Evolutionary conservation across 225 moss, liverwort and hornwort species (phyloP).

Genomic region (Marchantia polymorpha): DNA sequence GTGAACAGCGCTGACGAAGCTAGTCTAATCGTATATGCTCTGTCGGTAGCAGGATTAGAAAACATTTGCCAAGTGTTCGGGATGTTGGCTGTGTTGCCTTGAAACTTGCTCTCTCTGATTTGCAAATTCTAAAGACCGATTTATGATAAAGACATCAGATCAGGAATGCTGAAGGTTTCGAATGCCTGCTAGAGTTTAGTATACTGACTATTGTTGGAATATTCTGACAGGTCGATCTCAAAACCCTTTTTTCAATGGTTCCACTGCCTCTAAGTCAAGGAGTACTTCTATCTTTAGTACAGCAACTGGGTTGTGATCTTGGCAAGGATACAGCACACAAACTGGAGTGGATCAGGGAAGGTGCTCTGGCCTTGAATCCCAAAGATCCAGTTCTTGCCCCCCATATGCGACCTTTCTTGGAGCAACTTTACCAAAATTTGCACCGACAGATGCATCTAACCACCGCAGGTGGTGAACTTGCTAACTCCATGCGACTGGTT

Average conservation of each 20-base stretch:
- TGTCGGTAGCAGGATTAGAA: no score
- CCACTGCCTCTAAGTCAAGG: conserved; percentile 89
- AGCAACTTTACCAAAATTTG: conserved; percentile 84
- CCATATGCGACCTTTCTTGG: conserved; percentile 88
- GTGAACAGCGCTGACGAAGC: no score
- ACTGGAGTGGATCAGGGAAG: conserved; percentile 88
- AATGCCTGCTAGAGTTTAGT: background rate
- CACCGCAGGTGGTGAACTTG: conserved; percentile 64
- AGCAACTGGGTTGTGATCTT: conserved; percentile 90
- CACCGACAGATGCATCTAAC: conserved; percentile 71
- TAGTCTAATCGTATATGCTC: no score
- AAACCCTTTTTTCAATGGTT: conserved; percentile 57
- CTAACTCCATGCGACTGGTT: conserved; percentile 69
- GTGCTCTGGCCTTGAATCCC: conserved; percentile 80
- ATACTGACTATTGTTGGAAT: background rate
- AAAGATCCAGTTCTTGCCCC: conserved; percentile 89
- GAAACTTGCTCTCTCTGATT: no score
- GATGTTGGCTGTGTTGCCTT: no score
- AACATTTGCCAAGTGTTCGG: no score
- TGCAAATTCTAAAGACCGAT: no score
- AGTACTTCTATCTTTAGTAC: conserved; percentile 83
- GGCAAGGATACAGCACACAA: conserved; percentile 81
- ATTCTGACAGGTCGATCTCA: conserved; percentile 62
- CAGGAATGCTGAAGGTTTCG: no score
- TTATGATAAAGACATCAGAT: no score